phyloP scores from a whole-genome alignment of 1,139 yeast genomes.

The Ogataea hybrid region DNA sequence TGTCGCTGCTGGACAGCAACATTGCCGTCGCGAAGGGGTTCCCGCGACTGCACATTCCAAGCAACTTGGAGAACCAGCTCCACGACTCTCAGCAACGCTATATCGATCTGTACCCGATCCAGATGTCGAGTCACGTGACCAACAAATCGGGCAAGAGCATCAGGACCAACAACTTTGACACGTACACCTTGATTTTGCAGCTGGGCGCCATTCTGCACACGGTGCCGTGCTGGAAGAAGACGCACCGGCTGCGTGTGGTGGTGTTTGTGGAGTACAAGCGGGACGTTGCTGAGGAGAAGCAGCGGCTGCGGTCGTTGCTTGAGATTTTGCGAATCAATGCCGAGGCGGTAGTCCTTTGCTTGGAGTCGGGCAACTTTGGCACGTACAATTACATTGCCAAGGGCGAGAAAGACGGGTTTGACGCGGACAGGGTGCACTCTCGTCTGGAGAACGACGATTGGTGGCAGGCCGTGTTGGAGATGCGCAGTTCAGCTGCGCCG shows the following conservation, averaged over 20 bases:
- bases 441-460: constrained; percentile 44
- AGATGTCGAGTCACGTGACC: constrained; percentile 81
- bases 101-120: constrained; percentile 92
- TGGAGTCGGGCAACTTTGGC: constrained; percentile 56
- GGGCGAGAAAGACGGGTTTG: constrained; percentile 42
- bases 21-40: constrained; percentile 94
- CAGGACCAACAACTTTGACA: constrained; percentile 86
- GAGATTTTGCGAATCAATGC: constrained; percentile 84
- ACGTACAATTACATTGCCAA: constrained; percentile 75
- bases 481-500: constrained; percentile 29
- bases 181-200: constrained; percentile 88
- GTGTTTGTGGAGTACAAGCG: constrained; percentile 78
- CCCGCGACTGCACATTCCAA: constrained; percentile 43
- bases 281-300: constrained; percentile 70
- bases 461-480: constrained; percentile 38
- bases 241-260: constrained; percentile 72
- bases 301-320: constrained; percentile 58
- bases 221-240: constrained; percentile 87
- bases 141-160: constrained; percentile 60
- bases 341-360: constrained; percentile 65
- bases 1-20: constrained; percentile 88
- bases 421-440: constrained; percentile 35
- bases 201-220: constrained; percentile 89
- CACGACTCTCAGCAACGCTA: constrained; percentile 41
- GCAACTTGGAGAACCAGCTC: constrained; percentile 17